Evolutionary conservation across 768 basidiomycete genomes (phyloP).

Genomic region (Candolleomyces efflorescens): DNA sequence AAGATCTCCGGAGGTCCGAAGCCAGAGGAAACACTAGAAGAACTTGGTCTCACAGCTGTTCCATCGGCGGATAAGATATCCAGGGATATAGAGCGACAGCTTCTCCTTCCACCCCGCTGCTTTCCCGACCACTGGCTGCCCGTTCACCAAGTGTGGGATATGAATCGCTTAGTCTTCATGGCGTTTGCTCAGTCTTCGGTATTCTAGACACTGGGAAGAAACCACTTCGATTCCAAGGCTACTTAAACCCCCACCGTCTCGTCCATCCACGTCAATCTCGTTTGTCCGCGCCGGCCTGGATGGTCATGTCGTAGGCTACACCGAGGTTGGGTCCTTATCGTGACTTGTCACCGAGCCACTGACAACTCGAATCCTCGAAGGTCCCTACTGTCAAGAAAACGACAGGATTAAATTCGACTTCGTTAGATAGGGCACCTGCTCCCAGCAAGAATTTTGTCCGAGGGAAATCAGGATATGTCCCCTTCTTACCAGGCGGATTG

Average conservation of each 20-base stretch:
- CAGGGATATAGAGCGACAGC: conserved; percentile 66
- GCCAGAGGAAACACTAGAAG: conserved; percentile 29
- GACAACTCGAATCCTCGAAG: conserved; percentile 28
- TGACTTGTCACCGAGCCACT: background rate
- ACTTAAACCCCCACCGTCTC: conserved; percentile 61
- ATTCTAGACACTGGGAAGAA: conserved; percentile 67
- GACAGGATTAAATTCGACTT: conserved; percentile 80
- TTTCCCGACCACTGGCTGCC: conserved; percentile 73
- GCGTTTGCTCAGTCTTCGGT: conserved; percentile 11
- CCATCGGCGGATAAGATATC: conserved; percentile 60
- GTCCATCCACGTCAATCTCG: conserved; percentile 67
- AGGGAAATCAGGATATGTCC: conserved; percentile 90
- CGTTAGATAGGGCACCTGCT: conserved; percentile 80
- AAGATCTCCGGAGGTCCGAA: background rate
- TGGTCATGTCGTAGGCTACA: conserved; percentile 77
- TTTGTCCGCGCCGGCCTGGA: conserved; percentile 78
- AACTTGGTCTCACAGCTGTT: conserved; percentile 52
- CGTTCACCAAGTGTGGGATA: conserved; percentile 76
- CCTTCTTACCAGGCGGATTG: conserved; percentile 92
- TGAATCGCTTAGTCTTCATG: conserved; percentile 6
- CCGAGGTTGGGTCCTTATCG: conserved; percentile 50
- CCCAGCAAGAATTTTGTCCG: conserved; percentile 79
- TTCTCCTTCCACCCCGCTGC: conserved; percentile 63
- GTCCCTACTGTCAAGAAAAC: conserved; percentile 48
- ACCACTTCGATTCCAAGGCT: conserved; percentile 58